phyloP scores from a whole-genome alignment of 83 land plant species.

The Picea abies region DNA sequence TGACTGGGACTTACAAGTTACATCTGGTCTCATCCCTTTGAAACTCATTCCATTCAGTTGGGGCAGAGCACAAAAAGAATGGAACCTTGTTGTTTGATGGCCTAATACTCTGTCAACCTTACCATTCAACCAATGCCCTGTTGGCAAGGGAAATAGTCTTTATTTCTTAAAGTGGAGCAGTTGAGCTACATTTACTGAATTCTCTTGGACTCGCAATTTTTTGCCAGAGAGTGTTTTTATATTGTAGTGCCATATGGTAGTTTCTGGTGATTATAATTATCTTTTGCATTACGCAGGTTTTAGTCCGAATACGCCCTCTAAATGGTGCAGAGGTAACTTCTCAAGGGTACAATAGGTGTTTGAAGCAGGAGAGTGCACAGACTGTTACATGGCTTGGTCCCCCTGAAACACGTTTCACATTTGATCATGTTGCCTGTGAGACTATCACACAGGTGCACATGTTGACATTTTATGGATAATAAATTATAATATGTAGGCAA shows the following conservation, averaged over 20 bases:
- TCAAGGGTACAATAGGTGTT: conserved; percentile 30
- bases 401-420: conserved; percentile 86
- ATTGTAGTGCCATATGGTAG: not conserved
- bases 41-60: not conserved
- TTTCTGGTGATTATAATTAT: not conserved
- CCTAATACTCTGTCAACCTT: not conserved
- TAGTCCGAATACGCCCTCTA: no score
- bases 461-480: not conserved
- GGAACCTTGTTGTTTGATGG: no score
- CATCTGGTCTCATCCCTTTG: not conserved
- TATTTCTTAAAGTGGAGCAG: not conserved
- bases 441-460: conserved; percentile 72
- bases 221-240: not conserved
- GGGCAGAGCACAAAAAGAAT: not conserved
- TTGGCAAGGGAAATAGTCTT: not conserved
- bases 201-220: no score
- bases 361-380: conserved; percentile 91
- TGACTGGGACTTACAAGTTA: not conserved
- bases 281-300: conserved; percentile 37
- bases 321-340: no score
- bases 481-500: not conserved
- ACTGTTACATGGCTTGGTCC: conserved; percentile 84
- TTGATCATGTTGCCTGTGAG: conserved; percentile 98
- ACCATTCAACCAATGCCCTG: not conserved
- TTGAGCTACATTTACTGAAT: no score